Evolutionary conservation across 768 basidiomycete species (phyloP).

Genomic region (Lactarius tabidus): DNA sequence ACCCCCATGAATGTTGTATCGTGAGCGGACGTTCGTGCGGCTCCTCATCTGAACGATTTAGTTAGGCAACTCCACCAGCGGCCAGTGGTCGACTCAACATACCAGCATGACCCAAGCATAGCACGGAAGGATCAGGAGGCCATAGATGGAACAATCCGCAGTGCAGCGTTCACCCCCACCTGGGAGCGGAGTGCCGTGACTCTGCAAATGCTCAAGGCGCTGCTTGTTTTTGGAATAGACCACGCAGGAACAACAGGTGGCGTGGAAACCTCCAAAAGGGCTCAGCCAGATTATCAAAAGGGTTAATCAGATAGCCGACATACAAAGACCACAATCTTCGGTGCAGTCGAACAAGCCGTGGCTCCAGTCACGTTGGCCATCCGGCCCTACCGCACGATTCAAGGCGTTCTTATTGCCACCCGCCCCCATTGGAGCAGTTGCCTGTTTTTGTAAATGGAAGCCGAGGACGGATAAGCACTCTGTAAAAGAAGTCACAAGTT

Average conservation of each 20-base stretch:
- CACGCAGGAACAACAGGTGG: conserved; percentile 42
- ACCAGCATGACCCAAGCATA: conserved; percentile 42
- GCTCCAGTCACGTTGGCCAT: conserved; percentile 36
- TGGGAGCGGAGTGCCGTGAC: conserved; percentile 38
- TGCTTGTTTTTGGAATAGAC: conserved; percentile 39
- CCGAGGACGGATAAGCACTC: not conserved
- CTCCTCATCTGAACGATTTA: conserved; percentile 28
- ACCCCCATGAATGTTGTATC: conserved; percentile 46
- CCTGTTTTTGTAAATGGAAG: not conserved
- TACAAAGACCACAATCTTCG: conserved; percentile 29
- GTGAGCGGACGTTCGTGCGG: conserved; percentile 38
- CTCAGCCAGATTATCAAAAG: conserved; percentile 13
- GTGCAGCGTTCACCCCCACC: conserved; percentile 20
- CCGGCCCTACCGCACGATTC: conserved; percentile 26
- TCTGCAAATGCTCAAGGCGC: conserved; percentile 38
- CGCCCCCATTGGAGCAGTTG: not conserved
- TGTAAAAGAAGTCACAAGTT: not conserved
- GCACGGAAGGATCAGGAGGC: conserved; percentile 27
- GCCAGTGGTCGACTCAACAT: conserved; percentile 4
- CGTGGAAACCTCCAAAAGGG: conserved; percentile 31
- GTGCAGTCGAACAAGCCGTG: conserved; percentile 30
- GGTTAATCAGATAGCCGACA: conserved; percentile 11
- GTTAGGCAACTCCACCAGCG: not conserved
- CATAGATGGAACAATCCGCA: conserved; percentile 30
- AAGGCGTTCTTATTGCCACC: conserved; percentile 27